These are phyloP conservation scores for Trichoderma oligosporum DNA, from an alignment of 2,329 filamentous ascomycete species.

Conservation along the genomic window DNA sequence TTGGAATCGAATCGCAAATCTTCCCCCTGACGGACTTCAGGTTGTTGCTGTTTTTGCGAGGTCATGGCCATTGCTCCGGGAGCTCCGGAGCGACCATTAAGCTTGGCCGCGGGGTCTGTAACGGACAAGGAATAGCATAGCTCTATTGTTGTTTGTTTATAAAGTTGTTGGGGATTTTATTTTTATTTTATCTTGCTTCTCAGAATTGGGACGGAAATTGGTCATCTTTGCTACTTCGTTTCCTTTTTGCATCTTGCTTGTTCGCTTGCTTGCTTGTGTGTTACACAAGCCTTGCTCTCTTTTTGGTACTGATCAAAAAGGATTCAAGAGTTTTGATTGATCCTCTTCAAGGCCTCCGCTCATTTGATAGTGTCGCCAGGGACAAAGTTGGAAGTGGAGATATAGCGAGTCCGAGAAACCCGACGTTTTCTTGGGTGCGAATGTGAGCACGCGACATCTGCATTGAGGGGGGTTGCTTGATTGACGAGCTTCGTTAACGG, in stretches of 20 bases:
- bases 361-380: not conserved
- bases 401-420: not conserved
- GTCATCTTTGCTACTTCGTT: too few species aligned
- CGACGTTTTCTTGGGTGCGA: not conserved
- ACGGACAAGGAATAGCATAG: not conserved
- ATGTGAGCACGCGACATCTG: slow-evolving; percentile 14
- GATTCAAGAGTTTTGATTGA: not conserved
- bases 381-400: not conserved
- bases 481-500: not conserved
- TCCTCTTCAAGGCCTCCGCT: not conserved
- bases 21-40: not conserved
- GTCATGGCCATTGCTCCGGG: slow-evolving; percentile 3
- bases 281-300: not conserved
- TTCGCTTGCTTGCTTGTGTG: not conserved
- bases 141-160: not conserved
- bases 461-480: not conserved
- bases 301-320: not conserved
- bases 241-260: not conserved
- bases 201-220: not conserved
- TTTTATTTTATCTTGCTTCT: not conserved
- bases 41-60: not conserved
- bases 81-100: slow-evolving; percentile 8
- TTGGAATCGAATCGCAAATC: too few species aligned
- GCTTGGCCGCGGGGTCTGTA: not conserved
- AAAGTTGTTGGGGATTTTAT: not conserved